Conservation (phyloP, 805 yeast species). For the Osmozyma mogii region DNA sequence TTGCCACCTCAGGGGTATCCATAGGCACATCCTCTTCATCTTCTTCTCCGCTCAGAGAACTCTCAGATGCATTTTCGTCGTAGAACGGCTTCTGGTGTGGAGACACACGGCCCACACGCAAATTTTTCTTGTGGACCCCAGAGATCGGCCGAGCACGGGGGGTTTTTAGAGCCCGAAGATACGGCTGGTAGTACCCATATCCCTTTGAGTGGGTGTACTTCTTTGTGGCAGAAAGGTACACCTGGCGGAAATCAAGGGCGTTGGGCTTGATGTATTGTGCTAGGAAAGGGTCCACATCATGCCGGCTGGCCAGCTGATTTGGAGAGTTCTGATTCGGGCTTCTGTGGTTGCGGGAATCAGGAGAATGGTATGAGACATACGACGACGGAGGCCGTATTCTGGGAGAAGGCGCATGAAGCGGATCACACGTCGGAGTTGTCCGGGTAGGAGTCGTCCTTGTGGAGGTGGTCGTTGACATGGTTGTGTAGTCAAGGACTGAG, state of each 20-base stretch:
- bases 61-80: background rate
- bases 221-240: conserved; percentile 7
- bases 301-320: background rate
- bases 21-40: background rate
- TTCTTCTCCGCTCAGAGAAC: background rate
- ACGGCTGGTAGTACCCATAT: conserved; percentile 11
- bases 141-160: background rate
- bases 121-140: background rate
- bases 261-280: conserved; percentile 12
- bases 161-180: conserved; percentile 3
- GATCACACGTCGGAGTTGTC: conserved; percentile 1
- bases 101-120: background rate
- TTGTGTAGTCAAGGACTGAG: background rate
- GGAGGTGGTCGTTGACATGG: conserved; percentile 5
- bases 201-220: conserved; percentile 7
- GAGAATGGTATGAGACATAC: background rate
- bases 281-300: conserved; percentile 10
- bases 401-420: conserved; percentile 2
- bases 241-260: conserved; percentile 6
- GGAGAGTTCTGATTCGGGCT: background rate
- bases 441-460: conserved; percentile 4
- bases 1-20: background rate
- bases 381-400: conserved; percentile 3
- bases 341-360: background rate
- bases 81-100: conserved; percentile 3